Conservation (phyloP, 306 rosid species). For the Castanea mollissima region DNA sequence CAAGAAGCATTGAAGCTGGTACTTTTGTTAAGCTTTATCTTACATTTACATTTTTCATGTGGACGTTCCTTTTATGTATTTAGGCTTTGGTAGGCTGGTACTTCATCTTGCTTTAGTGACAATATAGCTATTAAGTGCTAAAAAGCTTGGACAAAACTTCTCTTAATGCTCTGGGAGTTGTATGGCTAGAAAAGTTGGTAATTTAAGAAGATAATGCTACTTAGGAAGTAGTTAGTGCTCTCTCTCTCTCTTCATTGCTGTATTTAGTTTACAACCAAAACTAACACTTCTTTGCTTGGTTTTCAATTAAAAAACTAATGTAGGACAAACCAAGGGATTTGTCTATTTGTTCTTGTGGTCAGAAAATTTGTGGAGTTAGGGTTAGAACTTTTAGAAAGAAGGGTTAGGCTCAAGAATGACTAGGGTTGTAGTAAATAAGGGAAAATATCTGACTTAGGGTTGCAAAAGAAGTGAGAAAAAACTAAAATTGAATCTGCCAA, state of each 20-base stretch:
- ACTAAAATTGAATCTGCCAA: too few relatives aligned
- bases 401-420: too few relatives aligned
- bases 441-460: too few relatives aligned
- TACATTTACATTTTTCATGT: neutral
- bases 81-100: neutral
- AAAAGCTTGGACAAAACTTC: neutral
- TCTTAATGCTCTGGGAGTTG: neutral
- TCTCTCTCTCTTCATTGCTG: neutral
- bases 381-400: too few relatives aligned
- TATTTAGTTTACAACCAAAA: neutral
- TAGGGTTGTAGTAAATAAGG: too few relatives aligned
- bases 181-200: neutral
- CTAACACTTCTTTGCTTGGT: neutral
- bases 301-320: neutral
- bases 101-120: neutral
- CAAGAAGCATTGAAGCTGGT: slow-evolving; percentile 87
- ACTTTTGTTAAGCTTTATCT: slow-evolving; percentile 7
- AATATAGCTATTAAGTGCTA: neutral
- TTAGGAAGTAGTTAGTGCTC: neutral
- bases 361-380: too few relatives aligned
- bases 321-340: too few relatives aligned
- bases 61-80: neutral
- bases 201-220: neutral
- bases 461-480: too few relatives aligned
- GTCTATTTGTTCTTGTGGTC: too few relatives aligned